These are phyloP conservation scores for Triticum turgidum DNA, from an alignment of 176 grass and related monocot genomes.

Conservation along the genomic window DNA sequence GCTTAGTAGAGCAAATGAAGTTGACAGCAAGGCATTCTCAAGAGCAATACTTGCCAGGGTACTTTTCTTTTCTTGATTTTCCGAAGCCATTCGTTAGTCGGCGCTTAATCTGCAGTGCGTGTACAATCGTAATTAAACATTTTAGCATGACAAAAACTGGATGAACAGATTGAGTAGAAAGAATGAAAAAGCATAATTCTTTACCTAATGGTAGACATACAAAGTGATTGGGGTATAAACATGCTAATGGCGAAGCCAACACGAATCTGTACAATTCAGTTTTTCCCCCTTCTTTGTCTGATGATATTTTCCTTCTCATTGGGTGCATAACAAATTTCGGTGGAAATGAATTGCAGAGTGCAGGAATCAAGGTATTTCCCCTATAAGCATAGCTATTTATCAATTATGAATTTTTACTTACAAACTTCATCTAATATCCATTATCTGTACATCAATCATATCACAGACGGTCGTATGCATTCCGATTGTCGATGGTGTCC, in stretches of 20 bases:
- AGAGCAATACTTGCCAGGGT: constrained; percentile 97
- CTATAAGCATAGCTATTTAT: not conserved
- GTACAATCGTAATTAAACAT: not conserved
- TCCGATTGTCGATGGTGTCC: constrained; percentile 56
- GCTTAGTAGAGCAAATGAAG: constrained; percentile 79
- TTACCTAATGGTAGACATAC: not conserved
- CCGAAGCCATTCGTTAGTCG: not conserved
- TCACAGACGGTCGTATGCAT: constrained; percentile 80
- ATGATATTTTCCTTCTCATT: constrained; percentile 7
- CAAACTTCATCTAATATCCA: not conserved
- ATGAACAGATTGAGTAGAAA: not conserved
- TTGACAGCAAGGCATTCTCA: constrained; percentile 72
- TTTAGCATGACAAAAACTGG: not conserved
- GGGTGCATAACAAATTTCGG: constrained; percentile 13
- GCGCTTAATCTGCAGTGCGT: not conserved
- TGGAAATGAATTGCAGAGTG: constrained; percentile 48
- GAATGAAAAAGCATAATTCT: not conserved
- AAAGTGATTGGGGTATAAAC: not conserved
- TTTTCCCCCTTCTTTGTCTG: not conserved
- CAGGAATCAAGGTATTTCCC: constrained; percentile 69
- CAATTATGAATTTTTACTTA: not conserved
- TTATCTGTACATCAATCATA: not conserved
- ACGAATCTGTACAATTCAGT: not conserved
- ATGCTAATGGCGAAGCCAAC: not conserved
- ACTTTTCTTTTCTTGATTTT: not conserved